phyloP scores from a whole-genome alignment of 1,284 basidiomycete species.

The Moesziomyces globuligerus region DNA sequence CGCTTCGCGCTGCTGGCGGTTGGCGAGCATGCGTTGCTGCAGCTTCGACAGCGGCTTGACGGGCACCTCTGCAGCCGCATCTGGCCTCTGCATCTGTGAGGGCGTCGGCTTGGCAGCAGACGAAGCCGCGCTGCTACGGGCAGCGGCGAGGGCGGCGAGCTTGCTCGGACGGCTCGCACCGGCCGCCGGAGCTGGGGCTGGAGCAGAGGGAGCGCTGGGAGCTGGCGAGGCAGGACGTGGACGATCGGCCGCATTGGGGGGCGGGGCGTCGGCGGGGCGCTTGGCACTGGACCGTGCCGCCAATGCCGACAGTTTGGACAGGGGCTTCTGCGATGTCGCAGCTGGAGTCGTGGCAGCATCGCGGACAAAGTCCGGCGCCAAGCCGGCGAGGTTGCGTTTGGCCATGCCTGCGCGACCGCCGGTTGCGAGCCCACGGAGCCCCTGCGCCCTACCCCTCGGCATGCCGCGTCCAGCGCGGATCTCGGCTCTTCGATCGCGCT shows the following conservation, averaged over 20 bases:
- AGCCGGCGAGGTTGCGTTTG: conserved; percentile 40
- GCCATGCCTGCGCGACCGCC: conserved; percentile 50
- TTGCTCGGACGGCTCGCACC: conserved; percentile 40
- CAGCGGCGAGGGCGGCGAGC: conserved; percentile 56
- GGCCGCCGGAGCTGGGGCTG: conserved; percentile 10
- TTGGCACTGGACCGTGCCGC: conserved; percentile 44
- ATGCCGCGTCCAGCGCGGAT: conserved; percentile 29
- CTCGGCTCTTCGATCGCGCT: conserved; percentile 32
- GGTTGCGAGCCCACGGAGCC: conserved; percentile 35
- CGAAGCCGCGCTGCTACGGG: conserved; percentile 18
- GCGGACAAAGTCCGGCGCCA: conserved; percentile 38
- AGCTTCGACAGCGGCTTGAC: conserved; percentile 71
- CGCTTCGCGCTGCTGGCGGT: conserved; percentile 30
- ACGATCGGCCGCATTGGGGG: conserved; percentile 9
- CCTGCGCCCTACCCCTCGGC: conserved; percentile 30
- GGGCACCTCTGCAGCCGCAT: conserved; percentile 67
- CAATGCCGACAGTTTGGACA: conserved; percentile 41
- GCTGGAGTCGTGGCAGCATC: conserved; percentile 9
- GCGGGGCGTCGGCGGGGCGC: conserved; percentile 30
- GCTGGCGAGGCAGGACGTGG: conserved; percentile 21
- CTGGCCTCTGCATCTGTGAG: conserved; percentile 13
- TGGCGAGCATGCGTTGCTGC: conserved; percentile 70
- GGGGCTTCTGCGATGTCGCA: conserved; percentile 17
- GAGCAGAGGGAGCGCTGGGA: conserved; percentile 6
- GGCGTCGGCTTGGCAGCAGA: conserved; percentile 15